A percentile compares a stretch with the other conserved stretches of the same genome.
These are phyloP conservation scores for Nakazawaea ishiwadae DNA, from an alignment of 805 yeast species.

Conservation along the genomic window DNA sequence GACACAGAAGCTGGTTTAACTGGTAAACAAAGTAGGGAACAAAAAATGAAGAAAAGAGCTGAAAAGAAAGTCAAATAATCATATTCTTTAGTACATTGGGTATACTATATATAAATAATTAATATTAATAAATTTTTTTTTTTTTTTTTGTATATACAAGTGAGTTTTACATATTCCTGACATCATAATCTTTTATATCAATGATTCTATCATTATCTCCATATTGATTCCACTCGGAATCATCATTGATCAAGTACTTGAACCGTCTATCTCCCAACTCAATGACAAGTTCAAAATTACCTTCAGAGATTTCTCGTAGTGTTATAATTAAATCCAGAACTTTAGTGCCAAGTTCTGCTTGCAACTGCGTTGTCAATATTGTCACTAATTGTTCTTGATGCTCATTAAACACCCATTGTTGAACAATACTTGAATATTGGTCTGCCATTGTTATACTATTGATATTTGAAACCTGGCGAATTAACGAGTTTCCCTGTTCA, in stretches of 20 bases:
- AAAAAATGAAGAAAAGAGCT: conserved; percentile 51
- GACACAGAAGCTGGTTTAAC: conserved; percentile 89
- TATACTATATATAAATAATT: neutral
- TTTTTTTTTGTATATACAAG: neutral
- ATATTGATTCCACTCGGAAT: neutral
- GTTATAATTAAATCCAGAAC: conserved; percentile 3
- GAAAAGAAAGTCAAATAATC: conserved; percentile 35
- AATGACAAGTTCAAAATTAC: conserved; percentile 1
- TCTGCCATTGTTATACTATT: neutral
- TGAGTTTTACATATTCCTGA: neutral
- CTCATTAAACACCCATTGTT: conserved; percentile 7
- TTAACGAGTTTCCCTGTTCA: conserved; percentile 8
- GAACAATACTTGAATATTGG: neutral
- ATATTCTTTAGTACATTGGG: too few relatives aligned
- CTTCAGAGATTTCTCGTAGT: neutral
- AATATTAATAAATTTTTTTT: neutral
- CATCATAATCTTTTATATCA: conserved; percentile 9
- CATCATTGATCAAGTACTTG: conserved; percentile 4
- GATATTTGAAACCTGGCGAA: neutral
- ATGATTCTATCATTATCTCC: conserved; percentile 1
- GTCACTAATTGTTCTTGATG: neutral
- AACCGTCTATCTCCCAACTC: neutral
- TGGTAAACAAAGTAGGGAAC: conserved; percentile 73
- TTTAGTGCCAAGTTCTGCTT: neutral
- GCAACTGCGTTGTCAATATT: neutral